Conservation (phyloP, 2,329 filamentous ascomycete genomes). For the Fusarium anguioides region DNA sequence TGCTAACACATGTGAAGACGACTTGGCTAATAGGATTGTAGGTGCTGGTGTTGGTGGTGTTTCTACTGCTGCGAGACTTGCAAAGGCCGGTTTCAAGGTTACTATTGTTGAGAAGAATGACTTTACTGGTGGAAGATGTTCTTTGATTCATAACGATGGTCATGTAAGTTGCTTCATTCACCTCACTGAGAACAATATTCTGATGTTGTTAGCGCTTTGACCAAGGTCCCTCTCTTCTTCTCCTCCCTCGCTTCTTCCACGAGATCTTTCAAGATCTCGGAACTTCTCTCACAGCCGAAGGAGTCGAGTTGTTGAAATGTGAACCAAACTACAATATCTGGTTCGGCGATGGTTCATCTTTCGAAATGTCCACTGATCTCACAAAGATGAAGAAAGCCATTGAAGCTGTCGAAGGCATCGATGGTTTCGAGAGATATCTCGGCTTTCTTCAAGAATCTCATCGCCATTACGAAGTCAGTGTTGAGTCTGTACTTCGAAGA, state of each 20-base stretch:
- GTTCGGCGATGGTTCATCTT: slow-evolving; percentile 74
- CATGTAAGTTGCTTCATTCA: slow-evolving; percentile 47
- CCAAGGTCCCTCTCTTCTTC: slow-evolving; percentile 78
- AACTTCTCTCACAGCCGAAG: slow-evolving; percentile 72
- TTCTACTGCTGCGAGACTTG: slow-evolving; percentile 76
- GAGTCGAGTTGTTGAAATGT: slow-evolving; percentile 76
- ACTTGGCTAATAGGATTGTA: slow-evolving; percentile 34
- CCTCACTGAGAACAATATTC: background rate
- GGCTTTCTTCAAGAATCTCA: slow-evolving; percentile 74
- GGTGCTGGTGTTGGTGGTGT: slow-evolving; percentile 79
- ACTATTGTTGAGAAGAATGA: slow-evolving; percentile 82
- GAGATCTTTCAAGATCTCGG: slow-evolving; percentile 76
- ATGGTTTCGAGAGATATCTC: slow-evolving; percentile 77
- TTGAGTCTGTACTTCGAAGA: slow-evolving; percentile 71
- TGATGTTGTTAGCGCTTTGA: slow-evolving; percentile 69
- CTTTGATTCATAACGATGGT: slow-evolving; percentile 68
- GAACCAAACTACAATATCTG: slow-evolving; percentile 81
- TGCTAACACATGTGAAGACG: accelerated
- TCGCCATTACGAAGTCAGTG: slow-evolving; percentile 75
- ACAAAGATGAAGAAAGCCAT: slow-evolving; percentile 77
- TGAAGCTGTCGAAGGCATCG: slow-evolving; percentile 77
- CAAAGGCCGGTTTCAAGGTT: slow-evolving; percentile 76
- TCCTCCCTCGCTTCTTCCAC: slow-evolving; percentile 76
- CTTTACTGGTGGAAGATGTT: slow-evolving; percentile 78
- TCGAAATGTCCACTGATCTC: slow-evolving; percentile 74